A percentile compares a stretch with the other conserved stretches of the same genome.
phyloP scores from a whole-genome alignment of 2,329 filamentous ascomycete genomes.

The Cryphonectria japonica region DNA sequence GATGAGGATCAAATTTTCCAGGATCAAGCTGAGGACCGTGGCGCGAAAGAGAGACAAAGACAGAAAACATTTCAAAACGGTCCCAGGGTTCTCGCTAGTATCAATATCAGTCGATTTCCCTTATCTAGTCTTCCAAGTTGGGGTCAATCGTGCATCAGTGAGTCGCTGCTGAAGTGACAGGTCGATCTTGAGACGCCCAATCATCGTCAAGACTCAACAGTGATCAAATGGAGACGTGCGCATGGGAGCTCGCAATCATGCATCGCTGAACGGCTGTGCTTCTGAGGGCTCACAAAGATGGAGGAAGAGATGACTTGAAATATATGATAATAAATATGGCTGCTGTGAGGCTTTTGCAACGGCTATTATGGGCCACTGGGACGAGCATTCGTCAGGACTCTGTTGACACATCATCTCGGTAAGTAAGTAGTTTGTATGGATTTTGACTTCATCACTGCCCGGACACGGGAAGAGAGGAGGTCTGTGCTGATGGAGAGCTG shows the following conservation, averaged over 20 bases:
- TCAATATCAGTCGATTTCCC: background rate
- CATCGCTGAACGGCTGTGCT: background rate
- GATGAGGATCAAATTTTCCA: background rate
- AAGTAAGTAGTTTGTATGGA: background rate
- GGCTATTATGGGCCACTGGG: background rate
- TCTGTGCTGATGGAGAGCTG: background rate
- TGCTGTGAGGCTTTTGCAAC: conserved; percentile 3
- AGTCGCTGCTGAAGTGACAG: conserved; percentile 4
- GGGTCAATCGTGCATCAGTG: background rate
- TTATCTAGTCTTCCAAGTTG: background rate
- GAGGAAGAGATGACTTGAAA: too few species aligned
- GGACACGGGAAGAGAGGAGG: background rate
- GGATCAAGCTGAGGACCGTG: background rate
- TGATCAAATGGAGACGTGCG: background rate
- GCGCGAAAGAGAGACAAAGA: background rate
- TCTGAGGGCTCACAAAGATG: background rate
- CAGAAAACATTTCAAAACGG: background rate
- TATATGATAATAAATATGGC: background rate
- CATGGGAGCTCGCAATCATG: background rate
- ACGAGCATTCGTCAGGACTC: background rate
- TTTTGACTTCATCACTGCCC: background rate
- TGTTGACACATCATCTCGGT: conserved; percentile 2
- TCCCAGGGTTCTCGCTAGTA: background rate
- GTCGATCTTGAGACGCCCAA: background rate
- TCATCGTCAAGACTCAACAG: background rate